phyloP scores from a whole-genome alignment of 768 basidiomycete species.

The Lentinula detonsa region DNA sequence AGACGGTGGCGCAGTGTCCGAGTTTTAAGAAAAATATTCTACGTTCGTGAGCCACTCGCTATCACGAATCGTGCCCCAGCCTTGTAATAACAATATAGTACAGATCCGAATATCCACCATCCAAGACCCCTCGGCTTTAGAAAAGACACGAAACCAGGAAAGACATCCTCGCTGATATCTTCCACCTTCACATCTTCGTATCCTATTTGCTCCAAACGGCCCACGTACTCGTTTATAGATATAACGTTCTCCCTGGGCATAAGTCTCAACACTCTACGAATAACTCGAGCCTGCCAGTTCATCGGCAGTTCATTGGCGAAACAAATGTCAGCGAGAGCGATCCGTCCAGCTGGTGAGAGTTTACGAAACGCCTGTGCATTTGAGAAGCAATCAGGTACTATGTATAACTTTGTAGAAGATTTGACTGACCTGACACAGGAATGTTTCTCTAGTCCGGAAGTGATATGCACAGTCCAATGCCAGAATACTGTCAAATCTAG shows the following conservation, averaged over 20 bases:
- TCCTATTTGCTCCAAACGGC: slow-evolving; percentile 40
- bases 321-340: slow-evolving; percentile 61
- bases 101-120: slow-evolving; percentile 38
- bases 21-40: too few species aligned
- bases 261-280: slow-evolving; percentile 26
- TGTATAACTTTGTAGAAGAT: background rate
- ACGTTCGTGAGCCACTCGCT: slow-evolving; percentile 24
- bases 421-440: slow-evolving; percentile 39
- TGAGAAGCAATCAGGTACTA: background rate
- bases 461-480: slow-evolving; percentile 71
- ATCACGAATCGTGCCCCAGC: slow-evolving; percentile 46
- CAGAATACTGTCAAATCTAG: slow-evolving; percentile 42
- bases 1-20: too few species aligned
- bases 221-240: slow-evolving; percentile 36
- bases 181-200: slow-evolving; percentile 47
- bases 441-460: slow-evolving; percentile 44
- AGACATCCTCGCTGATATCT: slow-evolving; percentile 52
- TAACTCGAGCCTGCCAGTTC: slow-evolving; percentile 17
- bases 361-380: slow-evolving; percentile 25
- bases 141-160: slow-evolving; percentile 50
- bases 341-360: slow-evolving; percentile 41
- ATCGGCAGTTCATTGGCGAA: slow-evolving; percentile 28
- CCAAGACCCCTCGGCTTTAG: slow-evolving; percentile 33
- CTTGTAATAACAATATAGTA: slow-evolving; percentile 28
- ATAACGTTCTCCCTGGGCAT: slow-evolving; percentile 49